A percentile compares a stretch with the other conserved stretches of the same genome.
Evolutionary conservation across 352 stramenopile genomes (phyloP).

Genomic region (Phytophthora pluvialis): DNA sequence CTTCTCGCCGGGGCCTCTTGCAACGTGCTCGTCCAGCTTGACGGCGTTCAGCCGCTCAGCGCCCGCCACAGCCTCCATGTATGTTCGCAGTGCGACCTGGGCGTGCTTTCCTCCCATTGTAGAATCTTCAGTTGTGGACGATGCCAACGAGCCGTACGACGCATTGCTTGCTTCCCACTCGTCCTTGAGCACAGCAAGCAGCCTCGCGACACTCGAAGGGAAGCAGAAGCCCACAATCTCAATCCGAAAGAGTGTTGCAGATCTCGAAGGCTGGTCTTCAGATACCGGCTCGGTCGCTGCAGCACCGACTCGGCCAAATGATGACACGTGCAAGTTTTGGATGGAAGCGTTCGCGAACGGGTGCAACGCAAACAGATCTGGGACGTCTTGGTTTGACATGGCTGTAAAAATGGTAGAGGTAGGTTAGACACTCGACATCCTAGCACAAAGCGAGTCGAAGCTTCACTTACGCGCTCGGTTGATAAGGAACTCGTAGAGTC

Average conservation of each 20-base stretch:
- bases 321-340: constrained; percentile 54
- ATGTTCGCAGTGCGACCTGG: constrained; percentile 35
- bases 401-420: constrained; percentile 36
- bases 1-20: constrained; percentile 3
- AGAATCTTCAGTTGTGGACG: background rate
- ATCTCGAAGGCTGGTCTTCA: constrained; percentile 25
- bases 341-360: constrained; percentile 75
- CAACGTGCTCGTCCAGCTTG: constrained; percentile 40
- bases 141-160: constrained; percentile 10
- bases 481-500: constrained; percentile 80
- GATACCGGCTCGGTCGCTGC: constrained; percentile 13
- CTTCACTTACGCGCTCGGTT: constrained; percentile 73
- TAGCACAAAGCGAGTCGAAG: background rate
- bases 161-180: constrained; percentile 26
- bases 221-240: constrained; percentile 71
- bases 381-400: constrained; percentile 80
- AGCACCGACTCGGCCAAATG: constrained; percentile 32
- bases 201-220: constrained; percentile 36
- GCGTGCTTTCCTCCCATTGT: constrained; percentile 2
- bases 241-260: constrained; percentile 38
- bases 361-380: constrained; percentile 57
- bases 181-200: constrained; percentile 53
- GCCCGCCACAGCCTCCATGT: constrained; percentile 50
- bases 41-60: constrained; percentile 71
- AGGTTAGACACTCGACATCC: constrained; percentile 8